Percentiles rank a stretch among this genome's conserved stretches.
These are phyloP conservation scores for Cladosporium velox DNA, from an alignment of 2,329 filamentous ascomycete genomes.

Conservation along the genomic window DNA sequence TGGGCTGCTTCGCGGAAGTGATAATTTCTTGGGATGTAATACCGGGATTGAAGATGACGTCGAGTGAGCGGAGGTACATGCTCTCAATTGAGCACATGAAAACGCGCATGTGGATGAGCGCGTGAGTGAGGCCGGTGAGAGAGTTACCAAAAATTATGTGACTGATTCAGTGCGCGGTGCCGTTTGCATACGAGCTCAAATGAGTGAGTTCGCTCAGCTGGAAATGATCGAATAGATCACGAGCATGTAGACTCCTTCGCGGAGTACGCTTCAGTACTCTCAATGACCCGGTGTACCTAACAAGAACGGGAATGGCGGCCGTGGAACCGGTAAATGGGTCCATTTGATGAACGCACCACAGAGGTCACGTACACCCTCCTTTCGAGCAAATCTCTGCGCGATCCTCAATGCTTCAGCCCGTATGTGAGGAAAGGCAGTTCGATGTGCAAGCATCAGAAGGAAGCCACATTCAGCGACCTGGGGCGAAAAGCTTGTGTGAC, in stretches of 20 bases:
- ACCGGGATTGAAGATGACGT: background rate
- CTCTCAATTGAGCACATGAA: background rate
- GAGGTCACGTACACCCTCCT: background rate
- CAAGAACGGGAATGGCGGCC: background rate
- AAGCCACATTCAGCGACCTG: background rate
- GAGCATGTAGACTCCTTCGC: background rate
- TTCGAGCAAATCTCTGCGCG: background rate
- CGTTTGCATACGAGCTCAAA: background rate
- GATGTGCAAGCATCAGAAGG: background rate
- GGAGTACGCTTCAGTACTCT: background rate
- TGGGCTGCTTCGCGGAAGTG: background rate
- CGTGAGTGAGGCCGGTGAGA: background rate
- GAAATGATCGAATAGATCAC: background rate
- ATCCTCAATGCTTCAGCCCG: background rate
- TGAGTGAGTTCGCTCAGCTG: background rate
- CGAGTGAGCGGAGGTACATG: background rate
- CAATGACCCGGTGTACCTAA: background rate
- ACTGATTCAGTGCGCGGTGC: background rate
- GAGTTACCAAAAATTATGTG: background rate
- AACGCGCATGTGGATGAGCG: background rate
- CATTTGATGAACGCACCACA: slow-evolving; percentile 1
- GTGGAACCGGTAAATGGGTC: background rate
- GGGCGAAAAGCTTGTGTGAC: background rate
- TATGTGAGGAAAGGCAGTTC: background rate
- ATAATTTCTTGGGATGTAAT: too few relatives aligned